Percentiles rank a stretch among this genome's conserved stretches.
phyloP scores from a whole-genome alignment of 495 filamentous ascomycete species.

The Xylaria venustula region DNA sequence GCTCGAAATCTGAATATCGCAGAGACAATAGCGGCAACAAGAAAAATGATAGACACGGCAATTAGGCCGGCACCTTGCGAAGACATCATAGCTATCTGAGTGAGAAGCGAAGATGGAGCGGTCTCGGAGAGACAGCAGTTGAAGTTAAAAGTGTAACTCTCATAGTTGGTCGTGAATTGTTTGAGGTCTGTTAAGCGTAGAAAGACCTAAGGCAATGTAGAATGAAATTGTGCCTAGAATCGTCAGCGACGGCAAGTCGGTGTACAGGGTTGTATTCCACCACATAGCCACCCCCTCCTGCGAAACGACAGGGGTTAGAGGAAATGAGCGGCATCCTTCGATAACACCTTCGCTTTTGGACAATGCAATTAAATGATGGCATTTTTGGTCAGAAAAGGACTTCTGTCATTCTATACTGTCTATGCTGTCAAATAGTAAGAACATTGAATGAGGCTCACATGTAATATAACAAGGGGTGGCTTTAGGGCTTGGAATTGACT shows the following conservation, averaged over 20 bases:
- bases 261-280: not conserved
- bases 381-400: too few species aligned
- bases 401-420: too few species aligned
- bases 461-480: too few species aligned
- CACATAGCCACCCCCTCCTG: not conserved
- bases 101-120: not conserved
- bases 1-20: not conserved
- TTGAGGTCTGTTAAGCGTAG: not conserved
- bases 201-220: not conserved
- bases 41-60: not conserved
- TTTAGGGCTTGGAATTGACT: too few species aligned
- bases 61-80: not conserved
- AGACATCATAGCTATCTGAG: not conserved
- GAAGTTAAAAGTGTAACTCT: too few species aligned
- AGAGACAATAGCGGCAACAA: not conserved
- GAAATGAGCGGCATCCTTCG: not conserved
- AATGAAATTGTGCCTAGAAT: not conserved
- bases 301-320: not conserved
- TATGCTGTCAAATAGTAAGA: too few species aligned
- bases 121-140: not conserved
- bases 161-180: too few species aligned
- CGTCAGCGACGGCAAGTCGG: not conserved
- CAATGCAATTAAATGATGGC: too few species aligned
- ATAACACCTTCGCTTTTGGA: not conserved
- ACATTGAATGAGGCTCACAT: too few species aligned